phyloP scores from a whole-genome alignment of 257 asterid species.

The Forsythia suspensa region DNA sequence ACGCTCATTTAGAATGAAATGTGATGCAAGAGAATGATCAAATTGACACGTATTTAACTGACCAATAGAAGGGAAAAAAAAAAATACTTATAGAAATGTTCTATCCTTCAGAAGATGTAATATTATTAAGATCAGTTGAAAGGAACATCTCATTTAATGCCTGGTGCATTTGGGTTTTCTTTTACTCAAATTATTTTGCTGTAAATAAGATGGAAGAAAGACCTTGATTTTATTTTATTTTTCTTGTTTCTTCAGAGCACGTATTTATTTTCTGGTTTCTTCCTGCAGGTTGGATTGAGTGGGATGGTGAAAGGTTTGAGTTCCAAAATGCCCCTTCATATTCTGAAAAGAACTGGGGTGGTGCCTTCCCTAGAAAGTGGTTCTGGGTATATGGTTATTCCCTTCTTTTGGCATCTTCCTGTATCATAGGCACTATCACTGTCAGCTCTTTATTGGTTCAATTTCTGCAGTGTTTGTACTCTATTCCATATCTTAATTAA shows the following conservation, averaged over 20 bases:
- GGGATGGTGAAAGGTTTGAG: slow-evolving; percentile 86
- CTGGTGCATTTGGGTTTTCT: background rate
- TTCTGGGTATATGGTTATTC: slow-evolving; percentile 65
- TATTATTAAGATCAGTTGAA: background rate
- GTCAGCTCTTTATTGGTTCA: background rate
- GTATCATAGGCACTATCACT: background rate
- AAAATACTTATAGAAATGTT: background rate
- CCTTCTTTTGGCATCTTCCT: background rate
- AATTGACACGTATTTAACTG: background rate
- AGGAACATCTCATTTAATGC: background rate
- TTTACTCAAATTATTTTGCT: slow-evolving; percentile 3
- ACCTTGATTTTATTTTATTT: background rate
- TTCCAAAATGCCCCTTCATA: slow-evolving; percentile 95
- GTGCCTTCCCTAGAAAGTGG: slow-evolving; percentile 95
- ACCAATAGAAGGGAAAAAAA: background rate
- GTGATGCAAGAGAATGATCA: background rate
- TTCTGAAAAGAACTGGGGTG: slow-evolving; percentile 98
- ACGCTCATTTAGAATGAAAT: background rate
- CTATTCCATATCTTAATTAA: background rate
- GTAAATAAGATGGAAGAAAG: background rate
- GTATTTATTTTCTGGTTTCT: slow-evolving; percentile 19
- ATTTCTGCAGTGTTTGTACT: slow-evolving; percentile 9
- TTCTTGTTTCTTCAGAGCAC: slow-evolving; percentile 2
- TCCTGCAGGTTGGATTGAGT: slow-evolving; percentile 94
- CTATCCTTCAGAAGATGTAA: background rate